Evolutionary conservation across 164 flowering plant species (phyloP), one percentile per base, ranked within the genome.

Genomic region (Vitis amurensis): DNA sequence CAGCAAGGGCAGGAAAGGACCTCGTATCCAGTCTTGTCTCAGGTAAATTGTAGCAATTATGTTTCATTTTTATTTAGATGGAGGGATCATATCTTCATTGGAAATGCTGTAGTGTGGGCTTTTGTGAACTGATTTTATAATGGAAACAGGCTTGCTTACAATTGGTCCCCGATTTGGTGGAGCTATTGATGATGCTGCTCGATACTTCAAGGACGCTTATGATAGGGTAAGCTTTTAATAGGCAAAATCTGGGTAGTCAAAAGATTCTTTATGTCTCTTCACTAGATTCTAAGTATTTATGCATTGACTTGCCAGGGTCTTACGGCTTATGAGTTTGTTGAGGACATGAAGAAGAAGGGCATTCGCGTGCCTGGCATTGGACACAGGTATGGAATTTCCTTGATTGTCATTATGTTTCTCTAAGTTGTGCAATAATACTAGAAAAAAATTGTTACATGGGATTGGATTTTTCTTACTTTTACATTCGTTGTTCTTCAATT

Each of bases 141-240:
- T 13, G 23, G 19, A 48, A 79, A 82, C 85, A 94, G 99, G 98
- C 73, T 80, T 96, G 82, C 86, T 95, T 17, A 95, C 99, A 49
- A 95, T 95, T 80, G 99, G 99, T 71, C 99, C 99, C 12, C 82
- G 98, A 76, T 95, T 95, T 82, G 99, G 99, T 75, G 99, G 99
- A 23, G 99, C 99, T 52, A 85, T 95, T 79, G 99, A 95, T 79
- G 99, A 93, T 82, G 99, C 99, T 67, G 99, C 99, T 51, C 82
- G 97, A 63, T 95, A 93, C 80, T 95, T 95, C 76, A 95, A 95
- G 84, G 97, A 93, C 75, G 98, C 98, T 61, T 90, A 85, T 76
- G 98, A 96, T 73, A 86, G 80, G 83, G 99, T 91, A 67, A 73
- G 84, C 55, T 68, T 66, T 15, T 3, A 56, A 11, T 74, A 27